Percentiles rank a stretch among this genome's conserved stretches.
These are phyloP conservation scores for Toxoplasma gondii DNA, from an alignment of 169 alveolate genomes.

Conservation along the genomic window DNA sequence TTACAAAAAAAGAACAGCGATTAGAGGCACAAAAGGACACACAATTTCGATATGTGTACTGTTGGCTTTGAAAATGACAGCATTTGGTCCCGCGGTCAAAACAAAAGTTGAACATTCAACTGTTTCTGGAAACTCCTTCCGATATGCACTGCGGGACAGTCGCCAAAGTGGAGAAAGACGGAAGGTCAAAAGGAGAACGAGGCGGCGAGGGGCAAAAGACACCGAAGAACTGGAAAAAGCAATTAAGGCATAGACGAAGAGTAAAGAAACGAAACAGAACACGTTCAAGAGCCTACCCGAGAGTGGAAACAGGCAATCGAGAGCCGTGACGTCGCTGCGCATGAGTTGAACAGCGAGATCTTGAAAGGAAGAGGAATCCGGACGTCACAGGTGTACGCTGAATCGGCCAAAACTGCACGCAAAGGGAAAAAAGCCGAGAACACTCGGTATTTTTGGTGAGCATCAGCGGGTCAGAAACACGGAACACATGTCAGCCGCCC, in stretches of 20 bases:
- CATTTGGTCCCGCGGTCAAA: too few relatives aligned
- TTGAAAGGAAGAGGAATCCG: slow-evolving; percentile 56
- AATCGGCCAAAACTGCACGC: background rate
- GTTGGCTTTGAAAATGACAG: too few relatives aligned
- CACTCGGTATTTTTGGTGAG: background rate
- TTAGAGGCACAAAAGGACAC: too few relatives aligned
- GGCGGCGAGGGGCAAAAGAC: background rate
- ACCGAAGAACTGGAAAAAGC: background rate
- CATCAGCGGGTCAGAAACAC: too few relatives aligned
- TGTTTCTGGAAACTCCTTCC: too few relatives aligned
- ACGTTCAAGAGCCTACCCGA: background rate
- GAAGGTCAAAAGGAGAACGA: background rate
- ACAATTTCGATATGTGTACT: too few relatives aligned
- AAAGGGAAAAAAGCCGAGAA: background rate
- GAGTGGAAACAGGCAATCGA: slow-evolving; percentile 49
- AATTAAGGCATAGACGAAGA: background rate
- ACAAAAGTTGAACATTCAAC: too few relatives aligned
- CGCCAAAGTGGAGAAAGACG: background rate
- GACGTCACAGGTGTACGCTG: slow-evolving; percentile 15
- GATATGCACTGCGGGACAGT: too few relatives aligned
- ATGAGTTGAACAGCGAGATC: slow-evolving; percentile 45
- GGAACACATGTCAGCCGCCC: background rate
- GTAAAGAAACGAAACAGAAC: background rate
- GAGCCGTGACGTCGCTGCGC: slow-evolving; percentile 40
- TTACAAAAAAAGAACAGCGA: too few relatives aligned